Evolutionary conservation across 257 asterid species (phyloP), one percentile per base, ranked within the genome.

Genomic region (Primulina tabacum): DNA sequence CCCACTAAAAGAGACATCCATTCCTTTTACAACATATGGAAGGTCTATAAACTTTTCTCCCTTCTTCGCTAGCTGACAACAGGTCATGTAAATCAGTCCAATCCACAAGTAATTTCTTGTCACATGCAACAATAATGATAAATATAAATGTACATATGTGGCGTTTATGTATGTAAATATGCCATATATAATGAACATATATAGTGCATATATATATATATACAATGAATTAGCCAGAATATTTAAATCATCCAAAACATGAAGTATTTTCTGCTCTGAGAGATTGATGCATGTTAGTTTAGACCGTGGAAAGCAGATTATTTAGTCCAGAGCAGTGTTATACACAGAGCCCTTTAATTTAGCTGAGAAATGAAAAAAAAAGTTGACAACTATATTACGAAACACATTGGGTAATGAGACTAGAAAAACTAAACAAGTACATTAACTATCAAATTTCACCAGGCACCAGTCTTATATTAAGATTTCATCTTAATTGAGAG

Each of bases 1-100:
- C 68, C 99, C 99, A 77, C 99, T 93, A 73, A 93, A 93, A 14
- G 99, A 93, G 50, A 93, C 97, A 74, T 93, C 99, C 99, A 93
- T 93, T 72, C 99, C 99, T 84, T 93, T 93, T 67, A 93, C 99
- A 47, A 70, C 99, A 67, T 93, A 93, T 9, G 99, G 99, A 57
- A 93, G 95, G 67, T 93, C 99, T 33, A 93, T 89, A 72, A 86
- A 93, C 82, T 84, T 77, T 60, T 85, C 84, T 56, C 99, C 99
- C 62, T 90, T 90, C 84, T 90, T 93, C 3, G 99, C 99, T 78
- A 90, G 97, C 99, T 93, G 93, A 60, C 62, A 71, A 60, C 67
- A 66, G 53, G 63, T 47, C 65, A 55, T 38, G 56, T 40, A 66
- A 59, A 53, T 62, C 43, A 72, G 71, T 59, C 60, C 0, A 11